Percentiles rank a stretch among this genome's conserved stretches.
Evolutionary conservation across 805 yeast genomes (phyloP).

Genomic region (Yamadazyma insecticola): DNA sequence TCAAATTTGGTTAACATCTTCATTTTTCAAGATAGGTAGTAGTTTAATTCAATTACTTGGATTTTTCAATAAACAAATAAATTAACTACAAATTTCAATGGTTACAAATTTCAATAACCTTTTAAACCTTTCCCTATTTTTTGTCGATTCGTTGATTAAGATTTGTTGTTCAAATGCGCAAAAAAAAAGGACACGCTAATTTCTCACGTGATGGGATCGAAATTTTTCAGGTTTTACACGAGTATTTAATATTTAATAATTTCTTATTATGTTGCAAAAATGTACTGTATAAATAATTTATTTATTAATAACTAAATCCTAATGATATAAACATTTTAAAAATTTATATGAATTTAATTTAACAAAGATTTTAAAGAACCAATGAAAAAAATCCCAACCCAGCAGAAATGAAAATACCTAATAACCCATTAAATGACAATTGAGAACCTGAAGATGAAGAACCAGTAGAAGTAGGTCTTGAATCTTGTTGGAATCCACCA

Average conservation of each 20-base stretch:
- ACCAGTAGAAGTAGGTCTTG: conserved; percentile 12
- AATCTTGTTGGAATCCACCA: conserved; percentile 38
- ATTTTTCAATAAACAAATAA: not conserved
- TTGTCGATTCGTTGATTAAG: conserved; percentile 11
- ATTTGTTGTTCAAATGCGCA: no score
- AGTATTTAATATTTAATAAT: no score
- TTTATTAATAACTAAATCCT: no score
- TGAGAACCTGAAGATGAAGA: conserved; percentile 2
- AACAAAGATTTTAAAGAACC: no score
- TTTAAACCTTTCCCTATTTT: conserved; percentile 1
- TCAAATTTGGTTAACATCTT: conserved; percentile 81
- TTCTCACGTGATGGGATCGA: no score
- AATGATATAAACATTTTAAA: no score
- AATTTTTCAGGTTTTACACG: no score
- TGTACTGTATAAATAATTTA: no score
- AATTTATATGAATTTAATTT: no score
- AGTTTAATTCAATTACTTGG: not conserved
- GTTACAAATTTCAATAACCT: conserved; percentile 1
- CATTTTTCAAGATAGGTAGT: no score
- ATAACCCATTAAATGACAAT: conserved; percentile 7
- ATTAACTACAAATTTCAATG: conserved; percentile 4
- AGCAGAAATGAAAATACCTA: conserved; percentile 16
- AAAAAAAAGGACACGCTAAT: no score
- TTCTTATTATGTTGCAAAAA: no score
- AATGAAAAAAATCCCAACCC: conserved; percentile 13